These are phyloP conservation scores for Apiotrichum sp. DNA, from an alignment of 1,284 basidiomycete genomes.

Conservation along the genomic window DNA sequence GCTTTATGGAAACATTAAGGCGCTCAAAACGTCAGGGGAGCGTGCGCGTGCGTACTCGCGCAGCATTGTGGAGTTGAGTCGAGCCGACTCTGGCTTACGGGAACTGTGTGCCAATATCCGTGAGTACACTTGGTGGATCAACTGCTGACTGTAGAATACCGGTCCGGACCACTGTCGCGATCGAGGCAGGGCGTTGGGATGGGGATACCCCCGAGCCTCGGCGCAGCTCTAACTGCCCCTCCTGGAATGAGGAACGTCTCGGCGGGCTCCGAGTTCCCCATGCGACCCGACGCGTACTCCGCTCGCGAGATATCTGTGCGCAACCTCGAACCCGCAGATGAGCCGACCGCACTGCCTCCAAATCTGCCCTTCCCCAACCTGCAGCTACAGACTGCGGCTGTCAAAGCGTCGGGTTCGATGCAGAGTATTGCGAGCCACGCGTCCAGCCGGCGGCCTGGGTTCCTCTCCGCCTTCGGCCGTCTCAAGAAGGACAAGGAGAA, in stretches of 20 bases:
- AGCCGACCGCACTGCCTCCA: conserved; percentile 49
- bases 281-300: conserved; percentile 39
- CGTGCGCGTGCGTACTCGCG: conserved; percentile 68
- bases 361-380: conserved; percentile 68
- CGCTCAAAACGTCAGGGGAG: conserved; percentile 60
- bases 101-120: conserved; percentile 67
- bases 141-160: conserved; percentile 7
- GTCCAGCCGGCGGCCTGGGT: conserved; percentile 18
- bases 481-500: conserved; percentile 33
- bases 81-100: conserved; percentile 68
- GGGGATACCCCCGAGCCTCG: neutral
- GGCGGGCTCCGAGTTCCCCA: conserved; percentile 41
- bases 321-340: conserved; percentile 35
- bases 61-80: conserved; percentile 75
- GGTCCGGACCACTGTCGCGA: neutral
- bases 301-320: conserved; percentile 42
- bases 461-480: conserved; percentile 31
- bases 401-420: conserved; percentile 19
- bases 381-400: conserved; percentile 19
- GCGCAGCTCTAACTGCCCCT: neutral
- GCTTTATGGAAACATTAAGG: conserved; percentile 62
- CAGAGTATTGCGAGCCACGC: conserved; percentile 25
- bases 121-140: conserved; percentile 38
- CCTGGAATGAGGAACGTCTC: conserved; percentile 32
- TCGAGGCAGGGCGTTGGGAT: neutral